Conservation (phyloP, 129 eudicot genomes). For the Chrysanthemum lavandulifolium region DNA sequence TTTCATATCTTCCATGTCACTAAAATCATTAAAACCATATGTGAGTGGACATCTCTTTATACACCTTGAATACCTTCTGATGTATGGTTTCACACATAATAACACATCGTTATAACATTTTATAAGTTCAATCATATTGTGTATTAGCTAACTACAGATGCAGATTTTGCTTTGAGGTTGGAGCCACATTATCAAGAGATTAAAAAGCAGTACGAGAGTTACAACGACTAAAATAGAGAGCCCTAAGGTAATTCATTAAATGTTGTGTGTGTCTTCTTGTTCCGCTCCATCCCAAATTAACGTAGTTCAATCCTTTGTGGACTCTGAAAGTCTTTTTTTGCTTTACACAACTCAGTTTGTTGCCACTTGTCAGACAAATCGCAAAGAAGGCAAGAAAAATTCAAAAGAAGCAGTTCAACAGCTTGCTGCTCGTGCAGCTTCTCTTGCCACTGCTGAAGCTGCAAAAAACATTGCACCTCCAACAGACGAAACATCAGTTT, state of each 20-base stretch:
- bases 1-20: background rate
- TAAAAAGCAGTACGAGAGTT: conserved; percentile 58
- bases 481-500: too few species aligned
- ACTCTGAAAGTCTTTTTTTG: background rate
- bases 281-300: too few species aligned
- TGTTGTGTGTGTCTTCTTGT: too few species aligned
- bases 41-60: background rate
- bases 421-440: conserved; percentile 92
- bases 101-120: conserved; percentile 2
- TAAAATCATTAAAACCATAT: background rate
- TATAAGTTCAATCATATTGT: conserved; percentile 1
- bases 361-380: conserved; percentile 40
- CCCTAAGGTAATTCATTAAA: too few species aligned
- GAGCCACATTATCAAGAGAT: conserved; percentile 93
- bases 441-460: conserved; percentile 80
- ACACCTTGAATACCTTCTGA: background rate
- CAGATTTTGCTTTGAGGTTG: conserved; percentile 87
- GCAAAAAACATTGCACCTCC: conserved; percentile 77
- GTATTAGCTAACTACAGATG: conserved; percentile 49
- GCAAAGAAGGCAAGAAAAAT: conserved; percentile 51
- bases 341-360: background rate
- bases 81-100: background rate
- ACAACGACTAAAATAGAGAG: too few species aligned
- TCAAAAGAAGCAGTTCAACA: conserved; percentile 63
- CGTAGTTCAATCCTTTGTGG: background rate